Evolutionary conservation across 2,329 filamentous ascomycete species (phyloP).

Genomic region (Fusarium sp.): DNA sequence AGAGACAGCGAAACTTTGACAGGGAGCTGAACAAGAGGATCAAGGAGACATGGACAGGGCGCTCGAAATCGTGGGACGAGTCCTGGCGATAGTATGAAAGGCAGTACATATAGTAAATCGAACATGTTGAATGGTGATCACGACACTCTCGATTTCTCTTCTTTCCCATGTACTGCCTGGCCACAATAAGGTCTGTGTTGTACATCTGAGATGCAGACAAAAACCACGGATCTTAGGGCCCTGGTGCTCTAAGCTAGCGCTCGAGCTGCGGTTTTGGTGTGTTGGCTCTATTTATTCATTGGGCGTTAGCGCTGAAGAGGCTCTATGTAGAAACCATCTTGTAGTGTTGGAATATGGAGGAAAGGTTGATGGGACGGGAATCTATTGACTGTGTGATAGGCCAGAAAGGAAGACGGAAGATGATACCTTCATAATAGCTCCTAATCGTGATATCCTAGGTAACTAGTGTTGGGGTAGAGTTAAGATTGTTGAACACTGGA

Average conservation of each 20-base stretch:
- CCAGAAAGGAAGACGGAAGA: neutral
- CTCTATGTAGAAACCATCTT: neutral
- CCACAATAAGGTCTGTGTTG: conserved; percentile 25
- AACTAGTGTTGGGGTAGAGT: neutral
- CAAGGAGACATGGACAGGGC: neutral
- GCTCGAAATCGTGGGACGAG: neutral
- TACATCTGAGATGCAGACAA: conserved; percentile 22
- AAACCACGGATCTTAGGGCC: conserved; percentile 1
- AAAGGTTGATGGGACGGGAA: neutral
- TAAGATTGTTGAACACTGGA: neutral
- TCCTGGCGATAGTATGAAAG: neutral
- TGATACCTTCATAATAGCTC: neutral
- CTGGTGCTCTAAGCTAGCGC: conserved; percentile 6
- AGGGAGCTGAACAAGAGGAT: neutral
- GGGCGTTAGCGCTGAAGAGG: conserved; percentile 7
- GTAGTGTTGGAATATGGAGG: neutral
- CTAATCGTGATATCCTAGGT: neutral
- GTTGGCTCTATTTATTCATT: neutral
- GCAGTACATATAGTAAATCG: conserved; percentile 2
- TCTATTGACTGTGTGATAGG: neutral
- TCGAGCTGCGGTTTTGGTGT: conserved; percentile 6
- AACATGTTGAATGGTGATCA: neutral
- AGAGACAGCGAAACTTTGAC: conserved; percentile 7
- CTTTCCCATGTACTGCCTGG: neutral
- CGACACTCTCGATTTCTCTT: conserved; percentile 9